Evolutionary conservation across 179 eudicot genomes (phyloP).

Genomic region (Heliamphora pulchella): DNA sequence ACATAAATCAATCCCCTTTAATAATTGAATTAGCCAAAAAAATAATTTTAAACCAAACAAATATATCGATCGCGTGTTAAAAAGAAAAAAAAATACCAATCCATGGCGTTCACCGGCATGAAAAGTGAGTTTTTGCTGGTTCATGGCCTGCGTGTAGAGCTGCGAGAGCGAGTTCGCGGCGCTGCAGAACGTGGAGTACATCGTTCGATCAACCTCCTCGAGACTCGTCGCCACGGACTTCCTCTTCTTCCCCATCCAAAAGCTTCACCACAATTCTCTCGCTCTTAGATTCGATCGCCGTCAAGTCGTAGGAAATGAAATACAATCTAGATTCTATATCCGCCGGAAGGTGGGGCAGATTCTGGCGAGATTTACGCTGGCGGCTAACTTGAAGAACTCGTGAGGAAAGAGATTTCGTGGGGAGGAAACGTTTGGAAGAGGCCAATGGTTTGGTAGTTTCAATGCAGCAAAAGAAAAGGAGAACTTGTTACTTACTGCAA

Average conservation of each 20-base stretch:
- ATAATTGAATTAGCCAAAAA: too few species aligned
- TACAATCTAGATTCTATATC: background rate
- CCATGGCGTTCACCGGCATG: conserved; percentile 75
- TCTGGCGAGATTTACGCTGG: conserved; percentile 5
- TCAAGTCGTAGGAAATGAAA: background rate
- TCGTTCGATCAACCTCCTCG: conserved; percentile 72
- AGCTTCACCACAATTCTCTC: background rate
- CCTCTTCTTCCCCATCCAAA: conserved; percentile 63
- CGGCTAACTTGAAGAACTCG: conserved; percentile 1
- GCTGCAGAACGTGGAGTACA: conserved; percentile 61
- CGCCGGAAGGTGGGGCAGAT: conserved; percentile 2
- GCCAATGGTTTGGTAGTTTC: background rate
- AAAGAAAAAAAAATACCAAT: conserved; percentile 30
- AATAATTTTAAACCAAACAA: too few species aligned
- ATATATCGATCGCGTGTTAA: background rate
- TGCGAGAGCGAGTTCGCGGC: conserved; percentile 70
- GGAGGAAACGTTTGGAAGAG: background rate
- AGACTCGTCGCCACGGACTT: conserved; percentile 55
- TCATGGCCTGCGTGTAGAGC: conserved; percentile 72
- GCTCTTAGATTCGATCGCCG: conserved; percentile 14
- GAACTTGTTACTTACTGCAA: too few species aligned
- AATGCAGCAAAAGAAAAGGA: background rate
- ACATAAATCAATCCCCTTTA: too few species aligned
- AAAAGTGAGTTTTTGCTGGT: conserved; percentile 62
- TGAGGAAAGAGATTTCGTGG: background rate